Percentiles rank a stretch among this genome's conserved stretches.
phyloP scores from a whole-genome alignment of 768 basidiomycete species.

The Thelephora ganbajun region DNA sequence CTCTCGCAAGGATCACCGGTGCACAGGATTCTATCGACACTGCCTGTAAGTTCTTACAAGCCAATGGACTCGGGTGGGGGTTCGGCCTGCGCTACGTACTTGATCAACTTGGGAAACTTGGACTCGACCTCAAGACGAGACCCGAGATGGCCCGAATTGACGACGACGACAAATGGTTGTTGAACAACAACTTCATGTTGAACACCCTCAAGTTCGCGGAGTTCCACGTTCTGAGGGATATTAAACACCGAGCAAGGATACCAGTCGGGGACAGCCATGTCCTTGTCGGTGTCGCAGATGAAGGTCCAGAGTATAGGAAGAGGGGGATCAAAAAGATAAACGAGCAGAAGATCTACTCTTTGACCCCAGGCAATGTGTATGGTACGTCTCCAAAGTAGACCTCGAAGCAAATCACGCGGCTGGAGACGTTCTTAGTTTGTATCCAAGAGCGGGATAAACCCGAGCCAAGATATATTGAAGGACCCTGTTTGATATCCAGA shows the following conservation, averaged over 20 bases:
- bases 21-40: constrained; percentile 41
- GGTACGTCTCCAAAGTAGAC: constrained; percentile 26
- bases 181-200: constrained; percentile 44
- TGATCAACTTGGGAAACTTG: constrained; percentile 30
- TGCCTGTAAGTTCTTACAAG: constrained; percentile 34
- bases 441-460: constrained; percentile 36
- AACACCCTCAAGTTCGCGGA: constrained; percentile 47
- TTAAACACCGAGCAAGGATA: constrained; percentile 68
- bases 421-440: constrained; percentile 28
- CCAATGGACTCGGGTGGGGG: constrained; percentile 28
- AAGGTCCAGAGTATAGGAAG: constrained; percentile 49
- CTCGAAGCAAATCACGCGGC: background rate
- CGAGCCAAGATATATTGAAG: constrained; percentile 41
- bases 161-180: too few species aligned
- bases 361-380: constrained; percentile 41
- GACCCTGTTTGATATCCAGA: constrained; percentile 45
- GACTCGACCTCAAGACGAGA: constrained; percentile 32
- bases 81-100: constrained; percentile 42
- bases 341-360: constrained; percentile 19
- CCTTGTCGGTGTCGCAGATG: constrained; percentile 74
- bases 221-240: constrained; percentile 50
- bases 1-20: constrained; percentile 41
- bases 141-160: constrained; percentile 19
- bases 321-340: constrained; percentile 41
- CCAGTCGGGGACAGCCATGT: constrained; percentile 52